phyloP scores from a whole-genome alignment of 305 asterid genomes.

The Nicotiana rustica region DNA sequence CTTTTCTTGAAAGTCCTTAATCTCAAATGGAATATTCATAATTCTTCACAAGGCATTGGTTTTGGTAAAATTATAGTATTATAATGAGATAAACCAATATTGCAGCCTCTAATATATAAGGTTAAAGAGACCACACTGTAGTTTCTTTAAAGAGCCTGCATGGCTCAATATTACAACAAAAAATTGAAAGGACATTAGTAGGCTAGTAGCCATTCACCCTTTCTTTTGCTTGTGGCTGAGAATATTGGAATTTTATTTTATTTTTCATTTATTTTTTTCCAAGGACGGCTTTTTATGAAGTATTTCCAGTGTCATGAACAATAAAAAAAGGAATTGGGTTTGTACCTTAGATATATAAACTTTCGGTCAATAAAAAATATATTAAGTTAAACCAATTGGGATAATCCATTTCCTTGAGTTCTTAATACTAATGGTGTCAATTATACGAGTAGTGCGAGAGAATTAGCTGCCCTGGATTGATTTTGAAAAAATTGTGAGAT shows the following conservation, averaged over 20 bases:
- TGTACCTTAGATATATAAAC: no score
- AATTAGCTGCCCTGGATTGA: no score
- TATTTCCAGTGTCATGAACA: no score
- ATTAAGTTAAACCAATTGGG: no score
- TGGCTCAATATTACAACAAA: neutral
- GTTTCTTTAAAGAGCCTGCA: neutral
- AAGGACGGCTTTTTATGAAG: no score
- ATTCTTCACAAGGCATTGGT: neutral
- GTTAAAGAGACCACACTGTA: neutral
- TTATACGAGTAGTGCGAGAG: no score
- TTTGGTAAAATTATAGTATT: neutral
- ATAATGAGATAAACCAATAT: neutral
- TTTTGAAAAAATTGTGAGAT: no score
- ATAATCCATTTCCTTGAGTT: no score
- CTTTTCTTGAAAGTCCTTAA: conserved; percentile 68
- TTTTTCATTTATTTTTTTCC: neutral
- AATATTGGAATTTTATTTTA: neutral
- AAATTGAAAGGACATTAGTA: neutral
- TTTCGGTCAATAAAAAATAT: no score
- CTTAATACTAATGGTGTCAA: no score
- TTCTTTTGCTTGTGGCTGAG: conserved; percentile 26
- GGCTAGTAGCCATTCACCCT: conserved; percentile 27
- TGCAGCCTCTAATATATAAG: neutral
- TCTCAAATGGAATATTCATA: conserved; percentile 54
- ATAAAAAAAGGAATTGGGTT: no score